These are phyloP conservation scores for Quambalaria eucalypti DNA, from an alignment of 1,284 basidiomycete species.

Conservation along the genomic window DNA sequence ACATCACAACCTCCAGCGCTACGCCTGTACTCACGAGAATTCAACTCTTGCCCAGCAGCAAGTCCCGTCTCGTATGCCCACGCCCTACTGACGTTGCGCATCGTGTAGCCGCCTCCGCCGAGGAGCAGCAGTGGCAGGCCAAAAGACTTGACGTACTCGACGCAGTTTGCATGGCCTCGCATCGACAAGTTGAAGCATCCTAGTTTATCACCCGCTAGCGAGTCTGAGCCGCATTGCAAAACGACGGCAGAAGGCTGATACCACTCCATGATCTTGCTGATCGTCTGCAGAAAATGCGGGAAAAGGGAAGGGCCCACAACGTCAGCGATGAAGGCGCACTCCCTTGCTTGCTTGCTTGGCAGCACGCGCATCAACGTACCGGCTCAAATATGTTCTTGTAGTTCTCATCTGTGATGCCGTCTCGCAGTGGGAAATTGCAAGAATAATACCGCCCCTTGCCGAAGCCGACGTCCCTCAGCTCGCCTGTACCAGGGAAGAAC, in stretches of 20 bases:
- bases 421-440: constrained; percentile 86
- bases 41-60: constrained; percentile 87
- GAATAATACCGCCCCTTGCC: constrained; percentile 66
- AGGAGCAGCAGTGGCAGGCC: constrained; percentile 83
- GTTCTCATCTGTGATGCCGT: constrained; percentile 90
- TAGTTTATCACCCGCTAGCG: constrained; percentile 88
- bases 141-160: constrained; percentile 93
- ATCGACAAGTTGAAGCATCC: constrained; percentile 95
- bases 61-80: constrained; percentile 98
- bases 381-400: constrained; percentile 95
- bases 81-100: constrained; percentile 89
- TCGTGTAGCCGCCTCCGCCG: constrained; percentile 96
- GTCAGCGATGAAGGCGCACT: no score
- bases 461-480: constrained; percentile 83
- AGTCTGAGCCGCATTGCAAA: constrained; percentile 97
- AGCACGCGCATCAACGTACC: no score
- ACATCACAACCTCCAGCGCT: constrained; percentile 54
- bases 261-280: constrained; percentile 85
- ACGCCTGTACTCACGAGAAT: no score
- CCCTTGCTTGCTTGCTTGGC: no score
- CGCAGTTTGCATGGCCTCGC: constrained; percentile 93
- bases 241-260: constrained; percentile 95
- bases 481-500: constrained; percentile 97
- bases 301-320: no score
- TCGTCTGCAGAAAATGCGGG: no score